These are phyloP conservation scores for Zanthoxylum bungeanum DNA, from an alignment of 345 rosid species.

Conservation along the genomic window DNA sequence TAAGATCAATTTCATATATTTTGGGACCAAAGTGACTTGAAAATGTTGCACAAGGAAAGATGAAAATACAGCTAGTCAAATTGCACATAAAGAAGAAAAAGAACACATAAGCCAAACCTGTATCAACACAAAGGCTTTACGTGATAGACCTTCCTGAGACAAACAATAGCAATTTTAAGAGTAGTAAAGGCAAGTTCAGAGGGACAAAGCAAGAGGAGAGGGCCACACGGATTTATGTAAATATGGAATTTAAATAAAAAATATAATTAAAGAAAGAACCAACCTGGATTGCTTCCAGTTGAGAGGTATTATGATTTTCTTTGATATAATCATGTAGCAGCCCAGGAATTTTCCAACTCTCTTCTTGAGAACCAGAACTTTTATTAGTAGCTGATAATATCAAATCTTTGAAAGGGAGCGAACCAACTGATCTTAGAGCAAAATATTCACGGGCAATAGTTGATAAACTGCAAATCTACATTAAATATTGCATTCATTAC, in stretches of 20 bases:
- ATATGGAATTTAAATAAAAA: neutral
- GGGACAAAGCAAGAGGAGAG: neutral
- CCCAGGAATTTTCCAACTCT: constrained; percentile 79
- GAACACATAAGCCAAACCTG: constrained; percentile 55
- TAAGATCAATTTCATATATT: neutral
- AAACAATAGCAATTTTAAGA: constrained; percentile 16
- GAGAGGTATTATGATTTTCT: constrained; percentile 74
- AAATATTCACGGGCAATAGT: constrained; percentile 87
- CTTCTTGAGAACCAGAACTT: constrained; percentile 49
- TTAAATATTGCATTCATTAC: constrained; percentile 19
- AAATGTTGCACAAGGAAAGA: neutral
- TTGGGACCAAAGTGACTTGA: neutral
- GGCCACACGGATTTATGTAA: neutral
- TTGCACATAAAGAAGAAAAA: constrained; percentile 14
- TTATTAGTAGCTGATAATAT: constrained; percentile 57
- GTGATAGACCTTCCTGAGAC: constrained; percentile 85
- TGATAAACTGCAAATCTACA: constrained; percentile 89
- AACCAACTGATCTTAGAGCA: constrained; percentile 69
- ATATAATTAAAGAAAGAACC: constrained; percentile 24
- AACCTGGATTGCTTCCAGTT: constrained; percentile 83
- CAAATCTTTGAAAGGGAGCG: constrained; percentile 91
- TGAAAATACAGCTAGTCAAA: neutral
- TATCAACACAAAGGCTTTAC: constrained; percentile 76
- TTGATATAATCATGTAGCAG: constrained; percentile 53
- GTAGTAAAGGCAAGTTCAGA: neutral